Conservation (phyloP, 2,329 filamentous ascomycete species). For the Myotisia sp. region DNA sequence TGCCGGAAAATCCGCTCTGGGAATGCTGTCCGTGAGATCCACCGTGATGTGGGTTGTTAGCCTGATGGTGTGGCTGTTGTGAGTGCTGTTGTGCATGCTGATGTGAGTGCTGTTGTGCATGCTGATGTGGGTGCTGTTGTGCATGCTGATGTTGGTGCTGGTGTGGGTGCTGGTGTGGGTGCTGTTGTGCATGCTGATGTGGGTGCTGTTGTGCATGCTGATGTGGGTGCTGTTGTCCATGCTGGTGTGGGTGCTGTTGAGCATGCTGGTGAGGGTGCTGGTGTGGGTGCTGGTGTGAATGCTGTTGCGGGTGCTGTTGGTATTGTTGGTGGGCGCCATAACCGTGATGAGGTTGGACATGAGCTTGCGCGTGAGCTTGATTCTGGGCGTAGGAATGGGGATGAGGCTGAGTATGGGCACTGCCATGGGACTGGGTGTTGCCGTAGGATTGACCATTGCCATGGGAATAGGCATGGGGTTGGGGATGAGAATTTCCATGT, state of each 20-base stretch:
- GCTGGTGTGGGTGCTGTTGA: no score
- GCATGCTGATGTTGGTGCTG: no score
- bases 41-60: not conserved
- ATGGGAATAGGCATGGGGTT: conserved; percentile 12
- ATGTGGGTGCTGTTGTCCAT: no score
- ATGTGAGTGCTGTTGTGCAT: not conserved
- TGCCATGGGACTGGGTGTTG: not conserved
- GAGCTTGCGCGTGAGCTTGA: not conserved
- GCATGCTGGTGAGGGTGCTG: no score
- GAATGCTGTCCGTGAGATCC: conserved; percentile 16
- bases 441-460: conserved; percentile 4
- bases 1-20: conserved; percentile 17
- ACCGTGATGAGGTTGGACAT: conserved; percentile 3
- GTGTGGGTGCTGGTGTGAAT: no score
- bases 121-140: conserved; percentile 1
- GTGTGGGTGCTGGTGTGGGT: no score
- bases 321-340: no score
- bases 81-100: not conserved
- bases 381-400: conserved; percentile 3
- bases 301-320: no score
- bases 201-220: no score
- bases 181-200: no score
- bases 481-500: conserved; percentile 2
- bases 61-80: conserved; percentile 2
- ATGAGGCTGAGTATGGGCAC: not conserved